Percentiles rank a stretch among this genome's conserved stretches.
Evolutionary conservation across 2,329 filamentous ascomycete genomes (phyloP).

Genomic region (Xylaria sp.): DNA sequence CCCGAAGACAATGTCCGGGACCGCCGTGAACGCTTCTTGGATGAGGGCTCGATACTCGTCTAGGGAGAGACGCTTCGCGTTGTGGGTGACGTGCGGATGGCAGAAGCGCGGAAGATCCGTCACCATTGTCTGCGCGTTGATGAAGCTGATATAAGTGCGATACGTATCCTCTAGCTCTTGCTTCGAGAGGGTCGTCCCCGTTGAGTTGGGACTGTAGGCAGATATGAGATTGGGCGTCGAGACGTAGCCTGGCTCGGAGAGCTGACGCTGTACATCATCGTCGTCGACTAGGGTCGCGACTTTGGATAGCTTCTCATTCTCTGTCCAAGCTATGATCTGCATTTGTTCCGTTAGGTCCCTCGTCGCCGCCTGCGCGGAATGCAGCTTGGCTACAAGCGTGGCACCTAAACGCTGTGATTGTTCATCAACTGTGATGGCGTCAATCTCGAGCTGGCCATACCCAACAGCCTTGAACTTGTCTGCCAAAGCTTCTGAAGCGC

Average conservation of each 20-base stretch:
- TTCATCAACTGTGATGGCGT: slow-evolving; percentile 40
- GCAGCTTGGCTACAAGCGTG: slow-evolving; percentile 29
- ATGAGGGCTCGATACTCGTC: slow-evolving; percentile 48
- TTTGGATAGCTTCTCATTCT: slow-evolving; percentile 38
- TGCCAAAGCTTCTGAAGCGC: slow-evolving; percentile 34
- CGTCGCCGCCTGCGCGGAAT: slow-evolving; percentile 1
- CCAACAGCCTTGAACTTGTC: slow-evolving; percentile 27
- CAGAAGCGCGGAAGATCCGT: slow-evolving; percentile 45
- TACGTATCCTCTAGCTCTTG: slow-evolving; percentile 44
- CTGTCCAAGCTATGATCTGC: slow-evolving; percentile 39
- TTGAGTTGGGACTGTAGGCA: not conserved
- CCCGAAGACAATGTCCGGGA: slow-evolving; percentile 46
- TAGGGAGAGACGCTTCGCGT: slow-evolving; percentile 42
- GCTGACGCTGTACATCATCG: slow-evolving; percentile 37
- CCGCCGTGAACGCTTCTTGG: slow-evolving; percentile 44
- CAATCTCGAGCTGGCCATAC: slow-evolving; percentile 34
- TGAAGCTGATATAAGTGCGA: slow-evolving; percentile 48
- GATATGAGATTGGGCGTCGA: slow-evolving; percentile 13
- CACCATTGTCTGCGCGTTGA: slow-evolving; percentile 48
- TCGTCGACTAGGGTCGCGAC: slow-evolving; percentile 33
- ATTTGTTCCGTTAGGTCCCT: slow-evolving; percentile 35
- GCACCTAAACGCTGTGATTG: slow-evolving; percentile 34
- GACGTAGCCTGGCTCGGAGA: slow-evolving; percentile 26
- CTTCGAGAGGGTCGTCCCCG: slow-evolving; percentile 22
- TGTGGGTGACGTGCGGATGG: slow-evolving; percentile 48